Conservation (phyloP, 2,329 filamentous ascomycete genomes). For the Xylaria hypoxylon region DNA sequence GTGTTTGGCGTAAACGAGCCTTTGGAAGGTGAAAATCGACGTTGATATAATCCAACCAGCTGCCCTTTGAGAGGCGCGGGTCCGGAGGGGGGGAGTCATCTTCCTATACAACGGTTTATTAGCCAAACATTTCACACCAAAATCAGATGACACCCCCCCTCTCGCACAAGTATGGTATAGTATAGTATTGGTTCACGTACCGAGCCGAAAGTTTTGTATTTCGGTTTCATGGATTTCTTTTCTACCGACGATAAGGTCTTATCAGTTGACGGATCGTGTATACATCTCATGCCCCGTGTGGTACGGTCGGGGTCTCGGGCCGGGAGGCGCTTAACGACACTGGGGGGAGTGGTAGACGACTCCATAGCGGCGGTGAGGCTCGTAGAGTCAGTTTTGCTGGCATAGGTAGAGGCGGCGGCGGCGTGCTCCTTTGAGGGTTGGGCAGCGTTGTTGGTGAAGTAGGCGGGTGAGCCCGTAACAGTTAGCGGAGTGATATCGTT, state of each 20-base stretch:
- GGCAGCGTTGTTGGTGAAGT: slow-evolving; percentile 55
- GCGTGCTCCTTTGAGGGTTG: slow-evolving; percentile 66
- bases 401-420: slow-evolving; percentile 61
- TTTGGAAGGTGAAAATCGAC: slow-evolving; percentile 77
- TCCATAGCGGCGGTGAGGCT: slow-evolving; percentile 49
- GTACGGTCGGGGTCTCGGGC: slow-evolving; percentile 68
- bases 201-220: slow-evolving; percentile 73
- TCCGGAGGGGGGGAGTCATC: slow-evolving; percentile 84
- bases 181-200: slow-evolving; percentile 64
- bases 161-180: slow-evolving; percentile 54
- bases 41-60: slow-evolving; percentile 74
- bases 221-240: slow-evolving; percentile 69
- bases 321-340: slow-evolving; percentile 58
- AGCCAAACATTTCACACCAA: slow-evolving; percentile 64
- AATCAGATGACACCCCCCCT: slow-evolving; percentile 73
- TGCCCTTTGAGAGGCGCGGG: slow-evolving; percentile 80
- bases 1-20: slow-evolving; percentile 76
- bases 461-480: slow-evolving; percentile 63
- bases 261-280: slow-evolving; percentile 66
- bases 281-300: slow-evolving; percentile 68
- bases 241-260: slow-evolving; percentile 61
- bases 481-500: slow-evolving; percentile 64
- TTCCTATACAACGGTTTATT: slow-evolving; percentile 76
- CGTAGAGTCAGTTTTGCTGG: slow-evolving; percentile 54
- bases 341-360: slow-evolving; percentile 45